These are phyloP conservation scores for Mimosa bimucronata DNA, from an alignment of 306 rosid genomes.

Conservation along the genomic window DNA sequence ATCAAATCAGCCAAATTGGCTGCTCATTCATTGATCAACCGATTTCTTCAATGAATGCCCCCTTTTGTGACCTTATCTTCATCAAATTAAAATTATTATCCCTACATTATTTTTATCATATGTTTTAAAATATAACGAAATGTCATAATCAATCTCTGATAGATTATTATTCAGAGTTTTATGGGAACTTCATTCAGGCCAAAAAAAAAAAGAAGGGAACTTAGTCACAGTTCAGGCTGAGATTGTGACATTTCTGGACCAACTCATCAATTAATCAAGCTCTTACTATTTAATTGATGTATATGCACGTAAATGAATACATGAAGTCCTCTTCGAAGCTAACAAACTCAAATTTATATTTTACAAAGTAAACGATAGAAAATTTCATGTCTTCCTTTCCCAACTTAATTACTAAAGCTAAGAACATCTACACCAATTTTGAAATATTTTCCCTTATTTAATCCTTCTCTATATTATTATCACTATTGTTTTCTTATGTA, in stretches of 20 bases:
- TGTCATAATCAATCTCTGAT: constrained; percentile 24
- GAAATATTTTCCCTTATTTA: not conserved
- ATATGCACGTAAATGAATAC: no score
- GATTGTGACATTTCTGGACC: constrained; percentile 32
- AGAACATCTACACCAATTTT: not conserved
- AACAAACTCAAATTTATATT: not conserved
- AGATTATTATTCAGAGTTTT: constrained; percentile 1
- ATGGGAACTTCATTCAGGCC: constrained; percentile 6
- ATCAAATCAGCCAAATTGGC: not conserved
- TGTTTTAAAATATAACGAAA: constrained; percentile 6
- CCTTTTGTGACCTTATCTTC: constrained; percentile 6
- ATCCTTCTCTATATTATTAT: not conserved
- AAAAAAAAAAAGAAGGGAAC: no score
- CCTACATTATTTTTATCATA: not conserved
- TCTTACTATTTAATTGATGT: not conserved
- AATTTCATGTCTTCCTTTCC: not conserved
- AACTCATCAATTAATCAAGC: not conserved
- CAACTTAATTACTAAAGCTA: not conserved
- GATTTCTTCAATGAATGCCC: constrained; percentile 44
- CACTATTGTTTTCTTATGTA: not conserved
- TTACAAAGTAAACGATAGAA: not conserved
- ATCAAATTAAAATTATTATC: not conserved
- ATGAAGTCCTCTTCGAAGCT: not conserved
- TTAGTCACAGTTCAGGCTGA: not conserved
- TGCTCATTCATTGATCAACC: constrained; percentile 8